A percentile compares a stretch with the other conserved stretches of the same genome.
phyloP scores from a whole-genome alignment of 495 filamentous ascomycete species.

The Cercophora samala region DNA sequence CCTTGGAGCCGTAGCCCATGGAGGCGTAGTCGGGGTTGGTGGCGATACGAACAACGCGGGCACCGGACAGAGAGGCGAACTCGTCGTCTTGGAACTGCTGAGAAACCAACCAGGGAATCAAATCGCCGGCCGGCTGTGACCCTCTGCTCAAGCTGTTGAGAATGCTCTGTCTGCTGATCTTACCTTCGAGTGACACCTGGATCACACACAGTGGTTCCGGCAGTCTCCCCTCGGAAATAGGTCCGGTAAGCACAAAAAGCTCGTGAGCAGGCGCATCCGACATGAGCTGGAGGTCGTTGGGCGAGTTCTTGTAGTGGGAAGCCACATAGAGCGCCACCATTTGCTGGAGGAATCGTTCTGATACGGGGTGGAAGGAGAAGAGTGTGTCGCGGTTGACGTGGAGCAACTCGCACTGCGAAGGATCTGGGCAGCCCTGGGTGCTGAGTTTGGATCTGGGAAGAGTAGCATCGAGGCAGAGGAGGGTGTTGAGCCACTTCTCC shows the following conservation, averaged over 20 bases:
- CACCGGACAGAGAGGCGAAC: conserved; percentile 90
- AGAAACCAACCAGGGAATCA: conserved; percentile 97
- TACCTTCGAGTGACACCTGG: conserved; percentile 91
- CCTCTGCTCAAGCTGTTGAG: conserved; percentile 84
- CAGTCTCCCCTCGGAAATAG: conserved; percentile 74
- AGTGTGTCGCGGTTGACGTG: conserved; percentile 95
- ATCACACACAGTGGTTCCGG: conserved; percentile 95
- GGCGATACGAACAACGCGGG: conserved; percentile 89
- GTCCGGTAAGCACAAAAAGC: conserved; percentile 90
- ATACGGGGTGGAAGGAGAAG: conserved; percentile 96
- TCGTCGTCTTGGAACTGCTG: conserved; percentile 99
- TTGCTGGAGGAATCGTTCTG: conserved; percentile 93
- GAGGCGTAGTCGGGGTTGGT: conserved; percentile 87
- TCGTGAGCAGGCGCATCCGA: conserved; percentile 96
- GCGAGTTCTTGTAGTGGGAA: conserved; percentile 97
- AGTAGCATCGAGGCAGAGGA: conserved; percentile 91
- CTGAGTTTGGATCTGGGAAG: conserved; percentile 71
- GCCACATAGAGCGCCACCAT: conserved; percentile 99
- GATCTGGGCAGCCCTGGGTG: conserved; percentile 81
- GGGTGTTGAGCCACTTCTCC: conserved; percentile 92
- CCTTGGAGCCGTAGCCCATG: conserved; percentile 93
- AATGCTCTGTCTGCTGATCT: conserved; percentile 89
- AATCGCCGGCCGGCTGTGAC: conserved; percentile 84
- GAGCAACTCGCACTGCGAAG: conserved; percentile 82
- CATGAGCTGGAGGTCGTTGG: conserved; percentile 97